Evolutionary conservation across 164 flowering plant genomes (phyloP), one percentile per base, ranked within the genome.

Genomic region (Aristolochia californica): DNA sequence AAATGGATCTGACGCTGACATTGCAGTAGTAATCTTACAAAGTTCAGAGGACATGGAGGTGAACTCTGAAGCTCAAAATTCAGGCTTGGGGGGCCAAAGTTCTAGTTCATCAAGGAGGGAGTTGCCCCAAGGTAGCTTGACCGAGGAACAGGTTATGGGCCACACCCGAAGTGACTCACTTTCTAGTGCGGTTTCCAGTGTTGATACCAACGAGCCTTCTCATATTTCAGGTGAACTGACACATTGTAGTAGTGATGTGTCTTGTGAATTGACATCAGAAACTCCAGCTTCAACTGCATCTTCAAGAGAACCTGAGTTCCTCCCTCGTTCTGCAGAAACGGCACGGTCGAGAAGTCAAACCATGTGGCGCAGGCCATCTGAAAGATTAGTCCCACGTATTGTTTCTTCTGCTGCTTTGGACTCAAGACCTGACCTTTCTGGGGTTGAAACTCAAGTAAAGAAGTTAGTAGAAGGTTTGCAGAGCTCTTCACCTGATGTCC

Each of bases 331-430:
- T 47, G 51, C 47, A 85, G 78, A 45, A 47, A 47, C 50, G 5
- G 28, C 75, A 47, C 74, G 91, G 49, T 59, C 83, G 62, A 79
- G 87, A 57, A 79, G 73, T 61, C 93, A 85, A 53, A 40, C 77
- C 48, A 70, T 83, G 11, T 83, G 93, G 93, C 84, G 81, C 9
- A 71, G 94, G 40, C 85, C 88, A 43, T 75, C 85, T n/a, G 91
- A 82, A 21, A 80, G 87, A 59, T 69, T 76, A 61, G 72, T 61
- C 27, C 77, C 88, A 10, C 83, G 87, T 69, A 75, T 87, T 30
- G 75, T 77, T 60, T 72, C 87, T 60, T 64, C 87, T 67, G 68
- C 90, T 28, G 58, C 77, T 38, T 66, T 54, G 43, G 95, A 84
- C 56, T 71, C 75, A 13, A 77, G 83, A 67, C 61, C 87, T 43